These are phyloP conservation scores for Neurospora sublineolata DNA, from an alignment of 495 filamentous ascomycete species.

Conservation along the genomic window DNA sequence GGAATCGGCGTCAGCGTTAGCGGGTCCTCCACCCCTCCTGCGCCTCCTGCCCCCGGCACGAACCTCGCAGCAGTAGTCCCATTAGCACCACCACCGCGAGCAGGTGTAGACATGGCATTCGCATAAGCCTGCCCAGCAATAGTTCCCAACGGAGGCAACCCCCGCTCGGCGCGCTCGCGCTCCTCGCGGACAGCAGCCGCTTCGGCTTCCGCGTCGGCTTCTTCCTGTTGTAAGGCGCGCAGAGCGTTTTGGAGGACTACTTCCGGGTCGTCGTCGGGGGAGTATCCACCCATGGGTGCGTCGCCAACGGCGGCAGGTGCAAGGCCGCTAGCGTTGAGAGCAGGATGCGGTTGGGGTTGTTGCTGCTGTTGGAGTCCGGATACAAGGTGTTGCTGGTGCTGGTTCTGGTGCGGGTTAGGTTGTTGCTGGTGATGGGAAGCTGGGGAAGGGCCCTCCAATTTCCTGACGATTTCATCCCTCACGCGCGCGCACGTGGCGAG, in stretches of 20 bases:
- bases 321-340: neutral
- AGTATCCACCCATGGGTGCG: conserved; percentile 5
- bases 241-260: conserved; percentile 39
- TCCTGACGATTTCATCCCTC: conserved; percentile 37
- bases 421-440: conserved; percentile 3
- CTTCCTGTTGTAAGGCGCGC: conserved; percentile 35
- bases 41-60: neutral
- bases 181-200: conserved; percentile 34
- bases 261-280: conserved; percentile 36
- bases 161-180: conserved; percentile 32
- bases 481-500: conserved; percentile 38
- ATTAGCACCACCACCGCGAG: neutral
- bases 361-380: neutral
- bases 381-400: neutral
- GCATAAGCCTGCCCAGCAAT: conserved; percentile 22
- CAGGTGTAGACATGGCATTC: conserved; percentile 15
- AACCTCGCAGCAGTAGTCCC: conserved; percentile 11
- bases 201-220: conserved; percentile 37
- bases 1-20: conserved; percentile 40
- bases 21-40: conserved; percentile 17
- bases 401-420: conserved; percentile 13
- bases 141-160: conserved; percentile 23
- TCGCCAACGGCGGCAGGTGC: conserved; percentile 9
- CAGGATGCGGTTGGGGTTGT: neutral
- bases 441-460: conserved; percentile 23